These are phyloP conservation scores for Vigna reflexopilosa DNA, from an alignment of 306 rosid genomes.

Conservation along the genomic window DNA sequence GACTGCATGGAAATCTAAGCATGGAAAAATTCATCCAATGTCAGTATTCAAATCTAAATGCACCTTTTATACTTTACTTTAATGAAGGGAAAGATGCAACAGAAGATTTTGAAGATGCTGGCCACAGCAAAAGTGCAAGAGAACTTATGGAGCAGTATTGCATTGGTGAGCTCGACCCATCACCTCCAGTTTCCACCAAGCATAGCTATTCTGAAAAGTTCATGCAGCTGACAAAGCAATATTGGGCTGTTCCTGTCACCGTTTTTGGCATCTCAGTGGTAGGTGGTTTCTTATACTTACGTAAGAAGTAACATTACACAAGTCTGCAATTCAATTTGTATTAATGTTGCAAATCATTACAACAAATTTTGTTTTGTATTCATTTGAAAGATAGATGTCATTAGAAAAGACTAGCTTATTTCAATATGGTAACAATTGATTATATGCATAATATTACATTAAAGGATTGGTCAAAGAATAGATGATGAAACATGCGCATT, in stretches of 20 bases:
- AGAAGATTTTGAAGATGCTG: slow-evolving; percentile 94
- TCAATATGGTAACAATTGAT: not conserved
- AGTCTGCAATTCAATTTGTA: slow-evolving; percentile 29
- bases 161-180: slow-evolving; percentile 74
- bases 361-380: slow-evolving; percentile 55
- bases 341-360: slow-evolving; percentile 19
- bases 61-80: slow-evolving; percentile 32
- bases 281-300: slow-evolving; percentile 61
- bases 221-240: slow-evolving; percentile 57
- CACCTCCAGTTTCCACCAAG: slow-evolving; percentile 48
- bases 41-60: slow-evolving; percentile 29
- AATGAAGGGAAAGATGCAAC: slow-evolving; percentile 81
- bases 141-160: slow-evolving; percentile 71
- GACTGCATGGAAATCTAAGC: slow-evolving; percentile 2
- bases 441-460: slow-evolving; percentile 12
- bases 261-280: slow-evolving; percentile 64
- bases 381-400: slow-evolving; percentile 26
- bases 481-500: not conserved
- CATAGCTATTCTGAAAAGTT: slow-evolving; percentile 51
- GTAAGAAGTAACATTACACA: slow-evolving; percentile 56
- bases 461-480: slow-evolving; percentile 42
- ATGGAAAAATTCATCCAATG: slow-evolving; percentile 30
- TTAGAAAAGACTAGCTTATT: slow-evolving; percentile 28
- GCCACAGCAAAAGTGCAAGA: slow-evolving; percentile 79
- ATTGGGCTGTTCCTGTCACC: slow-evolving; percentile 67